Evolutionary conservation across 2,329 filamentous ascomycete species (phyloP), one percentile per base, ranked within the genome.

Genomic region (Knufia petricola): DNA sequence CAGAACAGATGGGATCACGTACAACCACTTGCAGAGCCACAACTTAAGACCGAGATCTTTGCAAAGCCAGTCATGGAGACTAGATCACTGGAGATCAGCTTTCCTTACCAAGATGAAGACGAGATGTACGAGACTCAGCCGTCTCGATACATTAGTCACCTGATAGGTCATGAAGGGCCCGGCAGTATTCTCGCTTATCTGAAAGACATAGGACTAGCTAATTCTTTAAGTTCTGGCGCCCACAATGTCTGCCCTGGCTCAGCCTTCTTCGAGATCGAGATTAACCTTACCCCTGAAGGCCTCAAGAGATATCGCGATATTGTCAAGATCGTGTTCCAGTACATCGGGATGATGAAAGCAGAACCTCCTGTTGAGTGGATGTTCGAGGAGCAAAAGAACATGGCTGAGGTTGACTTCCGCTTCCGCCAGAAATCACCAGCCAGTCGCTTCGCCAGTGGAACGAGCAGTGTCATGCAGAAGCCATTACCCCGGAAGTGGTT

Each of bases 371-470:
- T 94, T 57, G 75, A 94, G 63, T 96, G 92, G 92, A 88, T 96
- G 50, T 89, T 92, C 51, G 79, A 94, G 26, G 92, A 98, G 67
- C 85, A 92, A 65, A 90, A 88, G 66, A 82, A 82, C 30, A 81
- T 96, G 69, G 82, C 85, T 38, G 89, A 96, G 57, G 87, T 96
- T 10, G 85, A 94, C 58, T 98, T 98, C 74, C 86, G 85, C 56
- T 98, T 94, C 68, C 87, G 82, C 66, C 87, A 96, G 63, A 96
- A 96, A 72, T 86, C 82, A 1, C 87, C 86, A 1, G 87, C 90
- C 1, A 92, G 84, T 62, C 79, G 84, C 23, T 96, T 95, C 60
- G 92, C 88, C 0, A 95, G 87, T 70, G 81, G 78, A 52, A 80
- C 87, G 55, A 88, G 84, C 61, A 81, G 84, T 15, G 78, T 87